phyloP scores from a whole-genome alignment of 1,139 yeast genomes.

The Trichomonascaceae sp. region DNA sequence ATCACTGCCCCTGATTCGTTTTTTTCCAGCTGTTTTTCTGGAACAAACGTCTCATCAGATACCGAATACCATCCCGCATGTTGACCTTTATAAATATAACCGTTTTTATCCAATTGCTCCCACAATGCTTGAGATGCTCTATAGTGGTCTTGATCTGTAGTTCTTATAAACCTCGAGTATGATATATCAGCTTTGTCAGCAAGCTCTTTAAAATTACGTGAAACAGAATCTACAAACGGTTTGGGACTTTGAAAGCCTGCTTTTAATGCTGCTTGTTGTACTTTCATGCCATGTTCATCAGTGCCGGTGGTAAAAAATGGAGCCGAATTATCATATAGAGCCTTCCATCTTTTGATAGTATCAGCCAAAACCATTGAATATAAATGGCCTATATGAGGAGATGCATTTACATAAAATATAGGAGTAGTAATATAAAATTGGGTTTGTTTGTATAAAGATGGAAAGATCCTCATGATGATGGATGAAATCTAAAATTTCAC shows the following conservation, averaged over 20 bases:
- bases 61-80: constrained; percentile 95
- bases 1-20: constrained; percentile 37
- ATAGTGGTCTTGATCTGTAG: constrained; percentile 79
- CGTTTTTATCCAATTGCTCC: constrained; percentile 52
- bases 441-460: constrained; percentile 7
- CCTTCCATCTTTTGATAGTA: constrained; percentile 67
- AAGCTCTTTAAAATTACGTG: constrained; percentile 55
- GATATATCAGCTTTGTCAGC: constrained; percentile 52
- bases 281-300: constrained; percentile 94
- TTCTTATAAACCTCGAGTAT: constrained; percentile 77
- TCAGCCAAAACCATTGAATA: constrained; percentile 85
- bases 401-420: constrained; percentile 91
- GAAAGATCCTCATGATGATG: constrained; percentile 1
- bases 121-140: constrained; percentile 63
- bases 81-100: constrained; percentile 69
- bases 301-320: constrained; percentile 76
- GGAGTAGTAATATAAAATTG: constrained; percentile 73
- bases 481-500: not conserved
- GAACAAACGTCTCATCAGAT: constrained; percentile 91
- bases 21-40: constrained; percentile 66
- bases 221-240: constrained; percentile 64
- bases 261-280: constrained; percentile 66
- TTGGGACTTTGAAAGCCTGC: constrained; percentile 50
- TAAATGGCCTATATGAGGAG: constrained; percentile 91
- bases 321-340: constrained; percentile 32